Evolutionary conservation across 2,329 filamentous ascomycete genomes (phyloP).

Genomic region (Sclerotinia sclerotiorum): DNA sequence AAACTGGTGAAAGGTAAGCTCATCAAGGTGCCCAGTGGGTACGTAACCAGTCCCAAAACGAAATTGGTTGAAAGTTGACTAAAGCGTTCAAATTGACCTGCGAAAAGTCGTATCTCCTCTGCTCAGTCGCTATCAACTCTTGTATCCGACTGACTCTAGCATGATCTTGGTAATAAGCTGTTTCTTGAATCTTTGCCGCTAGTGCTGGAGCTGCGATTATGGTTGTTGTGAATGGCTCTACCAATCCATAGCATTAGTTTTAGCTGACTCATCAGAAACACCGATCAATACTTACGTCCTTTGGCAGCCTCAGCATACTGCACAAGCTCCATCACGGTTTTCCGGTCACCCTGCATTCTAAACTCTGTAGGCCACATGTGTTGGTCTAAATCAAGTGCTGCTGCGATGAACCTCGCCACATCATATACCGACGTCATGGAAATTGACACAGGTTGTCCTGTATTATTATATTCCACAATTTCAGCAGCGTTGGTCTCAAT

Average conservation of each 20-base stretch:
- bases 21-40: constrained; percentile 44
- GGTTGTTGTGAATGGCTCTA: constrained; percentile 29
- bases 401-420: constrained; percentile 67
- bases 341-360: constrained; percentile 65
- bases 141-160: constrained; percentile 55
- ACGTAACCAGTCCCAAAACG: constrained; percentile 56
- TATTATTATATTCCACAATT: constrained; percentile 55
- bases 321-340: constrained; percentile 61
- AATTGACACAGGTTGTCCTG: constrained; percentile 54
- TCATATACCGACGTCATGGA: constrained; percentile 70
- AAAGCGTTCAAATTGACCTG: constrained; percentile 59
- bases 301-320: constrained; percentile 49
- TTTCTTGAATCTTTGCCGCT: constrained; percentile 28
- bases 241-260: constrained; percentile 18
- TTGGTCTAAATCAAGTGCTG: constrained; percentile 62
- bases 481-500: constrained; percentile 57
- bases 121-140: constrained; percentile 64
- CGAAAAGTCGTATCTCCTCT: constrained; percentile 66
- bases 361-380: constrained; percentile 67
- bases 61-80: constrained; percentile 49
- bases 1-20: not conserved
- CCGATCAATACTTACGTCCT: constrained; percentile 45
- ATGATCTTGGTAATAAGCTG: constrained; percentile 44
- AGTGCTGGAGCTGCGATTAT: constrained; percentile 32
- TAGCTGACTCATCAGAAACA: not conserved